A percentile compares a stretch with the other conserved stretches of the same genome.
These are phyloP conservation scores for Russula abietina DNA, from an alignment of 768 basidiomycete species.

Conservation along the genomic window DNA sequence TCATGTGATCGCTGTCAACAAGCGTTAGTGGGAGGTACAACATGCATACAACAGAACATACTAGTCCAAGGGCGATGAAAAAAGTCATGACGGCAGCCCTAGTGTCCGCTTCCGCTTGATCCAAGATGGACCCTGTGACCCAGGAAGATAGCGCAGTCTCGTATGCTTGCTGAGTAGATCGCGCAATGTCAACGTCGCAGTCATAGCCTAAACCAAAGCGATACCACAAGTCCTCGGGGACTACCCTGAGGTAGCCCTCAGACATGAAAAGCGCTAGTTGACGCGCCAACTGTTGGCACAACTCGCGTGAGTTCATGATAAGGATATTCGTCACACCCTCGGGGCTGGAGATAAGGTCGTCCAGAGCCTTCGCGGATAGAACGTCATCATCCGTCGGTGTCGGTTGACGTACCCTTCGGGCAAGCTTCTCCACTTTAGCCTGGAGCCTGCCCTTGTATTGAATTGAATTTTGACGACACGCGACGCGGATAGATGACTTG, in stretches of 20 bases:
- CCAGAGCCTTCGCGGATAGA: constrained; percentile 1
- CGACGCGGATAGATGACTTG: not conserved
- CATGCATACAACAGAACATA: not conserved
- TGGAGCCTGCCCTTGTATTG: constrained; percentile 10
- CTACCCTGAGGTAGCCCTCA: constrained; percentile 14
- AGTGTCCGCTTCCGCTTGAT: constrained; percentile 10
- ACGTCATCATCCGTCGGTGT: constrained; percentile 6
- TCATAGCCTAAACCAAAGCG: constrained; percentile 1
- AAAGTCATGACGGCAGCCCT: constrained; percentile 15
- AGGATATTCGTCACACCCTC: constrained; percentile 7
- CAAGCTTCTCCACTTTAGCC: not conserved
- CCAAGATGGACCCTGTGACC: constrained; percentile 11
- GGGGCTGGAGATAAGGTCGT: not conserved
- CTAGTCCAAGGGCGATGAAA: constrained; percentile 16
- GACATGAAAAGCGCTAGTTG: constrained; percentile 22
- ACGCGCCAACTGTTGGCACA: constrained; percentile 17
- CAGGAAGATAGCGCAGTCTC: constrained; percentile 15
- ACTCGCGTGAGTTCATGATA: constrained; percentile 8
- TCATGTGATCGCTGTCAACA: constrained; percentile 14
- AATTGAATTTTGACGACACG: constrained; percentile 12
- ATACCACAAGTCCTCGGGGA: constrained; percentile 20
- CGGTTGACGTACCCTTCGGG: constrained; percentile 1
- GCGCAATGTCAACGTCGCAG: constrained; percentile 3
- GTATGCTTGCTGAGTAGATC: constrained; percentile 16
- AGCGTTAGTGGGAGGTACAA: not conserved